These are phyloP conservation scores for Flaveria ramosissima DNA, from an alignment of 129 eudicot species.

Conservation along the genomic window DNA sequence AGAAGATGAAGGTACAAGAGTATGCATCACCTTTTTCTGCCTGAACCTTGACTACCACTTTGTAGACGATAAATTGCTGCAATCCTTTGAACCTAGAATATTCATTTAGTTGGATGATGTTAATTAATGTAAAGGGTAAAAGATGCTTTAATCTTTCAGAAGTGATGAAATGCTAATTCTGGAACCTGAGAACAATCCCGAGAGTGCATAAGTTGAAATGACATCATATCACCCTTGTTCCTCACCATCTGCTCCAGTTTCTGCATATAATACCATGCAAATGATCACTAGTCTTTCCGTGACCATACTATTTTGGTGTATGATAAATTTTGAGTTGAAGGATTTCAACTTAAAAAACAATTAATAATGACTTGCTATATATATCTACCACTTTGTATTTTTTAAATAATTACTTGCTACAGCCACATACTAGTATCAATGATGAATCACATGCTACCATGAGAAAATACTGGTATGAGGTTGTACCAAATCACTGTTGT, in stretches of 20 bases:
- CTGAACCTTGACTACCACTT: slow-evolving; percentile 77
- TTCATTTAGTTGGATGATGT: slow-evolving; percentile 6
- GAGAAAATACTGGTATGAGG: neutral
- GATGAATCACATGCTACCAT: neutral
- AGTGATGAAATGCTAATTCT: neutral
- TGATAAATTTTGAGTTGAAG: neutral
- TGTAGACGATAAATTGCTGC: slow-evolving; percentile 77
- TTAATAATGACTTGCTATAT: neutral
- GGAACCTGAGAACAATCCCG: slow-evolving; percentile 91
- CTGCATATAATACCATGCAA: slow-evolving; percentile 48
- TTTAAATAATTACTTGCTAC: neutral
- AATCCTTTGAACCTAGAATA: slow-evolving; percentile 66
- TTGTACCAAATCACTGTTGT: neutral
- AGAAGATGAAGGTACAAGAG: neutral
- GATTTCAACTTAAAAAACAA: neutral
- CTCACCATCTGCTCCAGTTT: slow-evolving; percentile 78
- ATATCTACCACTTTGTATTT: neutral
- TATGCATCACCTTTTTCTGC: slow-evolving; percentile 65
- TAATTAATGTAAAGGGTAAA: neutral
- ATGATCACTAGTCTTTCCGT: neutral
- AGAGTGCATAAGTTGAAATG: slow-evolving; percentile 74
- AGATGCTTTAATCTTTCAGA: slow-evolving; percentile 9
- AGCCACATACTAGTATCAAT: neutral
- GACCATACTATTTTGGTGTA: neutral
- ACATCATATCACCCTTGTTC: slow-evolving; percentile 54